phyloP scores from a whole-genome alignment of 805 yeast genomes.

The Scheffersomyces amazonensis region DNA sequence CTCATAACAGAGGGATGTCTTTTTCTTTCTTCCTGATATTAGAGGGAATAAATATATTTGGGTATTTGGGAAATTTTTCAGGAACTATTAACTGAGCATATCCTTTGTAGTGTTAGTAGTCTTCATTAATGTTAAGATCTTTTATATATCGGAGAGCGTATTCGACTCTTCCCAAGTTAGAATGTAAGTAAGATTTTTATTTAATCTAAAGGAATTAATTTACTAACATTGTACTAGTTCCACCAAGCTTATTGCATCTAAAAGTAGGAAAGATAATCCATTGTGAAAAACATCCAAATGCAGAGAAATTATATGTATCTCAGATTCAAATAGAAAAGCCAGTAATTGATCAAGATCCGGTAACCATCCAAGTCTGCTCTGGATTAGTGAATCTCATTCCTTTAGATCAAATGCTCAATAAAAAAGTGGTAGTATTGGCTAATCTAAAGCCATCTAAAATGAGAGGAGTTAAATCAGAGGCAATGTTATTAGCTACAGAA shows the following conservation, averaged over 20 bases:
- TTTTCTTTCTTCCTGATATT: too few species aligned
- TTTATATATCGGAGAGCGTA: not conserved
- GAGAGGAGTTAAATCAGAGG: conserved; percentile 61
- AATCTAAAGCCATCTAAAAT: conserved; percentile 62
- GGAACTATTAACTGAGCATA: too few species aligned
- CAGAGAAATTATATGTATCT: conserved; percentile 59
- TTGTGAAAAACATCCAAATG: conserved; percentile 50
- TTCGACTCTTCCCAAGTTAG: not conserved
- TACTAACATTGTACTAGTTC: conserved; percentile 2
- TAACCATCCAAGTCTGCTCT: conserved; percentile 50
- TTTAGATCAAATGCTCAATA: conserved; percentile 30
- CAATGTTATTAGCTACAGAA: conserved; percentile 66
- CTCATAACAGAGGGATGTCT: not conserved
- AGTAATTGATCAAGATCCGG: not conserved
- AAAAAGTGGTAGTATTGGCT: conserved; percentile 50
- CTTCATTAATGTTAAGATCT: not conserved
- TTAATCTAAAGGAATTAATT: not conserved
- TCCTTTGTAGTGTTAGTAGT: too few species aligned
- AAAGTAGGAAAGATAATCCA: conserved; percentile 49
- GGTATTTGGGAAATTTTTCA: too few species aligned
- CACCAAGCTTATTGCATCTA: conserved; percentile 19
- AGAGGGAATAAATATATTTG: too few species aligned
- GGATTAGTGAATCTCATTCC: conserved; percentile 52
- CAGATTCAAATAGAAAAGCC: conserved; percentile 32
- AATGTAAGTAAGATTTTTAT: not conserved